A percentile compares a stretch with the other conserved stretches of the same genome.
phyloP scores from a whole-genome alignment of 495 filamentous ascomycete genomes.

The Xylaria scruposa region DNA sequence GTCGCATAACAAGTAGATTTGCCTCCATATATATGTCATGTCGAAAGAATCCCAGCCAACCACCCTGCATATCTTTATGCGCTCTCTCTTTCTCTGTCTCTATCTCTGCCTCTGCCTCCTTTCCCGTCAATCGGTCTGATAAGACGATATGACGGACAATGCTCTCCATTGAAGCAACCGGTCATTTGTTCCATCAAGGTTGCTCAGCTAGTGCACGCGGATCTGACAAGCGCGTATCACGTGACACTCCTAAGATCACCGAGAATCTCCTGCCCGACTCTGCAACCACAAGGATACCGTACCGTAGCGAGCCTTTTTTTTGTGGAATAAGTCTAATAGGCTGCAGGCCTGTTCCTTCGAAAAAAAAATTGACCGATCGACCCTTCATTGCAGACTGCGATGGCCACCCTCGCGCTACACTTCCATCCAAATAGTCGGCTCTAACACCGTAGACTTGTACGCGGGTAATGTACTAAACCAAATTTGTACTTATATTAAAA shows the following conservation, averaged over 20 bases:
- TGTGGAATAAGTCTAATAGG: too few relatives aligned
- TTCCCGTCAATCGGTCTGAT: neutral
- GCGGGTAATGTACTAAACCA: too few relatives aligned
- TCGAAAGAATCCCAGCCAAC: neutral
- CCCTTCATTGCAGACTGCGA: too few relatives aligned
- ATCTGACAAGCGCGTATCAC: neutral
- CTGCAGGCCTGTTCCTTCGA: too few relatives aligned
- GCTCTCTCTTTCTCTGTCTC: neutral
- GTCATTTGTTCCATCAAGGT: neutral
- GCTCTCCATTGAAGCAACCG: neutral
- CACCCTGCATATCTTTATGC: neutral
- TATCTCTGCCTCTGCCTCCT: neutral
- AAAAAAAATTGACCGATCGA: too few relatives aligned
- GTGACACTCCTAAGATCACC: neutral
- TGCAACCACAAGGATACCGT: neutral
- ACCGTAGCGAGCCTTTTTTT: too few relatives aligned
- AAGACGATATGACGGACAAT: neutral
- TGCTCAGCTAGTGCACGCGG: neutral
- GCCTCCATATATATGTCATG: neutral
- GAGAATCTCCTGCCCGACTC: neutral
- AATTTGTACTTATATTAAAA: too few relatives aligned
- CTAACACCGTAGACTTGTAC: too few relatives aligned
- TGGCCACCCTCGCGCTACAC: too few relatives aligned
- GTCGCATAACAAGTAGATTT: constrained; percentile 5
- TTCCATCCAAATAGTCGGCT: too few relatives aligned